Evolutionary conservation across 2,329 filamentous ascomycete genomes (phyloP), one percentile per base, ranked within the genome.

Genomic region (Fonsecaea pugnacius): DNA sequence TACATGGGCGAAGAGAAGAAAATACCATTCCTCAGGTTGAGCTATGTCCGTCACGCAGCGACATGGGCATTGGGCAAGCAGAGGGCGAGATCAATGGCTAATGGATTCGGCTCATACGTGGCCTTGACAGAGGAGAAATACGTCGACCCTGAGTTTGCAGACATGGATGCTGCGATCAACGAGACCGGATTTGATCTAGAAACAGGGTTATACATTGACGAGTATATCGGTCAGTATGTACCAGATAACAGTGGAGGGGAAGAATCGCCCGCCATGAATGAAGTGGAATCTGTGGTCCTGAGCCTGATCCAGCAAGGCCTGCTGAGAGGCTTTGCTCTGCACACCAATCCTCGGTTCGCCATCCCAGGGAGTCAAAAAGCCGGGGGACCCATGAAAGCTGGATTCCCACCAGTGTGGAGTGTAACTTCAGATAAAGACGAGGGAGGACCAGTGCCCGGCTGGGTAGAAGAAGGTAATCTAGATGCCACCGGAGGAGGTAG

Each of bases 291-390:
- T 51, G 87, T 91, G 55, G 83, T 96, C 12, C 86, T 90, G 0
- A 89, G 88, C 10, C 83, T 97, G 12, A 85, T 96, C 21, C 87
- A 90, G 56, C 91, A 96, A 76, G 91, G 90, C 0, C 80, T 96
- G 27, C 82, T 97, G 74, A 87, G 89, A 70, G 94, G 93, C 1
- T 97, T 93, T 73, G 84, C 97, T 32, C 91, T 90, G 16, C 91
- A 96, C 72, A 85, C 85, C 30, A 87, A 88, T 72, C 84, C 85
- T 50, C 88, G 90, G 55, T 92, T 97, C 72, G 92, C 92, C 12
- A 91, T 97, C 50, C 87, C 90, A 58, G 92, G 93, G 82, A 80
- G 52, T 82, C 84, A 36, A 85, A 83, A 84, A 65, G 85, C 84
- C 68, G 85, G 84, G 4, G 84, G 86, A 27, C 84, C 89, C 0